A percentile compares a stretch with the other conserved stretches of the same genome.
These are phyloP conservation scores for Lactarius akahatsu DNA, from an alignment of 768 basidiomycete species.

Conservation along the genomic window DNA sequence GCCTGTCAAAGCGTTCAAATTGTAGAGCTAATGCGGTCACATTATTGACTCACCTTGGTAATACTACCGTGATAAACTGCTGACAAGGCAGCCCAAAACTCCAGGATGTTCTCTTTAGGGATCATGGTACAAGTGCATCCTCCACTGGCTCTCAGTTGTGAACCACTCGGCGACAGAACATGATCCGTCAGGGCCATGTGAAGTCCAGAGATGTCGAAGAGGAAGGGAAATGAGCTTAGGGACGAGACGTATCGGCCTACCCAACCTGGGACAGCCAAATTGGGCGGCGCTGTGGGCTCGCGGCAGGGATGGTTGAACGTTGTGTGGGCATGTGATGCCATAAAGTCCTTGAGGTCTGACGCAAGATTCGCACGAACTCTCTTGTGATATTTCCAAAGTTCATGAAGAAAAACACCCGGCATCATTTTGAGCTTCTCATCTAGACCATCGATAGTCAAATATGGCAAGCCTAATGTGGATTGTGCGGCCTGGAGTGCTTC, in stretches of 20 bases:
- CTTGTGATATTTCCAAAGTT: conserved; percentile 13
- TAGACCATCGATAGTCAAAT: not conserved
- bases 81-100: conserved; percentile 9
- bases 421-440: not conserved
- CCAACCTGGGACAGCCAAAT: not conserved
- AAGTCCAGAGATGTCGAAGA: not conserved
- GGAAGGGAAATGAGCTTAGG: not conserved
- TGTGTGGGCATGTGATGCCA: not conserved
- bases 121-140: not conserved
- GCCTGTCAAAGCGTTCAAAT: not conserved
- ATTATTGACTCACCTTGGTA: not conserved
- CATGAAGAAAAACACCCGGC: conserved; percentile 1
- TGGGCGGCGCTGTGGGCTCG: not conserved
- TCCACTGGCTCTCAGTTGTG: too few relatives aligned
- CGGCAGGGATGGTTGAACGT: not conserved
- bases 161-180: not conserved
- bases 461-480: not conserved
- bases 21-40: not conserved
- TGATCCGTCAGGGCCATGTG: not conserved
- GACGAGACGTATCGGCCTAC: not conserved
- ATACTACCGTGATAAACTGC: not conserved
- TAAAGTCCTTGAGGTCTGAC: not conserved
- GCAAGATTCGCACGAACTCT: not conserved
- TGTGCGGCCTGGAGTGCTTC: conserved; percentile 12
- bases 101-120: not conserved